Base-by-base conservation (phyloP, 2,329 filamentous ascomycete species). In the Sporothrix pallida region DNA sequence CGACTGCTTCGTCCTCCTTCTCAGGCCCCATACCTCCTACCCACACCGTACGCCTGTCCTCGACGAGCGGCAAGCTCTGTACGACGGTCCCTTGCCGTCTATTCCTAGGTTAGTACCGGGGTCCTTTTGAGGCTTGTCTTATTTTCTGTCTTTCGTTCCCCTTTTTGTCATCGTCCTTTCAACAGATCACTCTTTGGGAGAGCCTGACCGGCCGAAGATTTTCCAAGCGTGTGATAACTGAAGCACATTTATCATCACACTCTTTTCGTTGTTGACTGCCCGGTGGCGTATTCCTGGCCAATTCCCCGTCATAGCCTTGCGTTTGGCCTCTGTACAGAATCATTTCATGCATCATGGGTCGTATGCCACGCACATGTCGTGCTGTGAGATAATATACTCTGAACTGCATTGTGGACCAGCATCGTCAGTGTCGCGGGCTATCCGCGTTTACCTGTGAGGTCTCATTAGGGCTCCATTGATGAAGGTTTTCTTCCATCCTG, bases 11-110 rank as follows among this genome's bases (percentile, higher is more conserved):
- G 17, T 46, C 8, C 42, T 50, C 20, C 31, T 37, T 46, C 56
- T 62, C 54, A 60, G 26, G 48, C 15, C 44, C 17, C 23, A 13
- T 15, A 17, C 20, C 9, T 17, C 52, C 20, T 70, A 42, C 60
- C 20, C 44, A 9, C 15, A 13, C 26, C 8, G 70, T 65, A 58
- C 46, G n/a, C 52, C 46, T 1, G 58, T 65, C 58, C 44, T 72
- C 56, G 58, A 63, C 17, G 12, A 72, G 70, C 46, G 44, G 56
- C 42, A 72, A 54, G 58, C 7, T 44, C n/a, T 54, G 70, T 72
- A n/a, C 46, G 17, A 63, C 58, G 7, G 62, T 48, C 62, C 10
- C 42, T 48, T 17, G 23, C 62, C 42, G 12, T 67, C 20, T 20
- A n/a, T 48, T 48, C 12, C n/a, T 48, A 15, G 42, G 62, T 44